Evolutionary conservation across 768 basidiomycete genomes (phyloP), one percentile per base, ranked within the genome.

Genomic region (Rhizopogon rudus): DNA sequence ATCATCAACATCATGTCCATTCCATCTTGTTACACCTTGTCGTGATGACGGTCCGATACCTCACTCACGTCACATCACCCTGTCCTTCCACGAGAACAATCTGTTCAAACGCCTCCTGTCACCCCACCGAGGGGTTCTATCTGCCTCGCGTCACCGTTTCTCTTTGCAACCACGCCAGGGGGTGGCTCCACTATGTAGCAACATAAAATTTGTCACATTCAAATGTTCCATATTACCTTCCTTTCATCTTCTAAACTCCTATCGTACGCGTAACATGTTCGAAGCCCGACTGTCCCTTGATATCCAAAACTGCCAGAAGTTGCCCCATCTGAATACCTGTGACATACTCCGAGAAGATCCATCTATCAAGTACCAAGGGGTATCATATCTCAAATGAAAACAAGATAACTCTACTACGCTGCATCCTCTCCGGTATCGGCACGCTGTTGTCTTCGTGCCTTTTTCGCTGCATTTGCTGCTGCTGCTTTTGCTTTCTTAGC

Each of bases 381-480:
- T 37, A 37, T 37, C 12, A 5, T 37, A 37, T 37, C 35, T 37
- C 12, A 37, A 35, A 35, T 35, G 3, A 9, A 9, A 35, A 9
- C 3, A 35, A 12, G 16, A 37, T 49, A 49, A 28, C 39, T 48
- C 49, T 39, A 57, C 5, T 31, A 43, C 6, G 57, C 63, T 43
- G 4, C 28, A 53, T 28, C 61, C 5, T n/a, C 77, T 54, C 20
- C 48, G 35, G 20, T 5, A 5, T 80, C 83, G 9, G 73, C 70
- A 25, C 87, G 78, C 56, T 79, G 80, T 44, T 79, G 79, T 59
- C 89, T 78, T 58, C 89, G 76, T 31, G 91, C 91, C 75, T 95
- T 95, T 76, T 95, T 95, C 10, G 91, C 91, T 40, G 91, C 92
- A 65, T 86, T 94, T 3, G 92, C 91, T 43, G 89, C 88, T 3